Conservation (phyloP, 208 protist genomes). For the Polymyxa betae region DNA sequence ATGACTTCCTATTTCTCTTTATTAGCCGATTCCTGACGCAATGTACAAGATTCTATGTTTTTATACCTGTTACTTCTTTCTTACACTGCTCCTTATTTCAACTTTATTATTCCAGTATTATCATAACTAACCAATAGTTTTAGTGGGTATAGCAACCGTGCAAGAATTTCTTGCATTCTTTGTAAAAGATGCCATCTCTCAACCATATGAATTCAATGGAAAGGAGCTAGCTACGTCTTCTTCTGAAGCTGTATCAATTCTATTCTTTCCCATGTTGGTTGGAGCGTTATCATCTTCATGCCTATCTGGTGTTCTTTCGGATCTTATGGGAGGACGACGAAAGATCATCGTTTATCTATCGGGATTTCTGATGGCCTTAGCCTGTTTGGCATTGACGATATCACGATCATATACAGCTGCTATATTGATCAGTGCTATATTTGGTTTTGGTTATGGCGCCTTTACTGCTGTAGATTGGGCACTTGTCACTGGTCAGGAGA, state of each 20-base stretch:
- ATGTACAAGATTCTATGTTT: neutral
- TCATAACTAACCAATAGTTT: neutral
- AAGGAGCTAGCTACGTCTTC: neutral
- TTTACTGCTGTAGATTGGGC: constrained; percentile 50
- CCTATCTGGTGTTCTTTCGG: neutral
- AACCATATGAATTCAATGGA: neutral
- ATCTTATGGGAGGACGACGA: neutral
- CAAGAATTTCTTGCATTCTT: constrained; percentile 49
- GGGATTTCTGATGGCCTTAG: neutral
- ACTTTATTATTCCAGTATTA: neutral
- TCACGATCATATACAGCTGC: neutral
- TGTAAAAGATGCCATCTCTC: neutral
- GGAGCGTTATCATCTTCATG: neutral
- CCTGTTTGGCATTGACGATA: neutral
- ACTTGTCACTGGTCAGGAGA: neutral
- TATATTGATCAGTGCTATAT: neutral
- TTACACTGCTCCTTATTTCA: neutral
- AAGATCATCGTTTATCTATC: constrained; percentile 29
- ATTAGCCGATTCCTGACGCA: constrained; percentile 19
- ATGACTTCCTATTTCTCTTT: constrained; percentile 28
- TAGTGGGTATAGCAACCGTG: constrained; percentile 1
- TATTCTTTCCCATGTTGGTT: constrained; percentile 44
- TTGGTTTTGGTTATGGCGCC: constrained; percentile 30
- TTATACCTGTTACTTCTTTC: neutral
- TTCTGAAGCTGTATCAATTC: constrained; percentile 45